Conservation (phyloP, 257 asterid genomes). For the Solanum piurae region DNA sequence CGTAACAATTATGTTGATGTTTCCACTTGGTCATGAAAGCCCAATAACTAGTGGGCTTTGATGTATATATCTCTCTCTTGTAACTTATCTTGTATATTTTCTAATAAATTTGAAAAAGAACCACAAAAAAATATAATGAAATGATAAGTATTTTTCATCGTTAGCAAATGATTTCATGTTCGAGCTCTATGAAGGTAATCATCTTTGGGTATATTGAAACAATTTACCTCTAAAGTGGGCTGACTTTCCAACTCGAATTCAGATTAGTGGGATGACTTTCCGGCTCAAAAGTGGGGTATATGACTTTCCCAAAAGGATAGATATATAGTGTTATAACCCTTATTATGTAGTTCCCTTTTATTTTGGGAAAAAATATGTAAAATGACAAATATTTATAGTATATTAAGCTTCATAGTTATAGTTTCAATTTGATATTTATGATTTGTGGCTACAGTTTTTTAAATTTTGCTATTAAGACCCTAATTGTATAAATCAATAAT, state of each 20-base stretch:
- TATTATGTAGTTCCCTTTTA: too few species aligned
- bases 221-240: neutral
- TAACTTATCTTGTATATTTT: neutral
- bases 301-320: too few species aligned
- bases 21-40: neutral
- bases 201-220: neutral
- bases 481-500: too few species aligned
- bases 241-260: neutral
- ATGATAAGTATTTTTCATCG: neutral
- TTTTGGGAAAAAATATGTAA: too few species aligned
- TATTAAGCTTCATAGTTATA: too few species aligned
- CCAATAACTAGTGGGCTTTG: neutral
- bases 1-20: neutral
- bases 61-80: neutral
- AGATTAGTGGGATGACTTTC: neutral
- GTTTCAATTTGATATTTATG: too few species aligned
- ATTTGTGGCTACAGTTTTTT: too few species aligned
- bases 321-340: too few species aligned
- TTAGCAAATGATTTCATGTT: neutral
- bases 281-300: too few species aligned
- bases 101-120: neutral
- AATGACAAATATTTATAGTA: too few species aligned
- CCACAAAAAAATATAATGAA: neutral
- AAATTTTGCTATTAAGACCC: too few species aligned
- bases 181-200: neutral